phyloP scores from a whole-genome alignment of 2,329 filamentous ascomycete species.

The Trichothecium sympodiale region DNA sequence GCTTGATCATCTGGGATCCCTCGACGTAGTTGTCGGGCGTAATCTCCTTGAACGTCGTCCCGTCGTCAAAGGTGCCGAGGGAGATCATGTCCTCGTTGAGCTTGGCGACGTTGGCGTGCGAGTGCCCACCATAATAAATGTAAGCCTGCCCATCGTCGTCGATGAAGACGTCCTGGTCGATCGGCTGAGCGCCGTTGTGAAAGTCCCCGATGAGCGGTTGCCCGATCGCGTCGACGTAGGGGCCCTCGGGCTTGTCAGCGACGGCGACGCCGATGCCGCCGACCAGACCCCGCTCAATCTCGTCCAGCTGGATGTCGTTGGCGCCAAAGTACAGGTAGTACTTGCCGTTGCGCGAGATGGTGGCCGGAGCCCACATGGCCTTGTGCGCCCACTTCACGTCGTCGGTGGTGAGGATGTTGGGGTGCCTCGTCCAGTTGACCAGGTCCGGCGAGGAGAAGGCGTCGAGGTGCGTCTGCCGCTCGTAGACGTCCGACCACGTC shows the following conservation, averaged over 20 bases:
- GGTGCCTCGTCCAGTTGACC: constrained; percentile 35
- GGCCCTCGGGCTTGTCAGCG: constrained; percentile 20
- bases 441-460: constrained; percentile 38
- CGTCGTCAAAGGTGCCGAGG: constrained; percentile 27
- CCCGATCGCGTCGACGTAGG: constrained; percentile 22
- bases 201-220: constrained; percentile 23
- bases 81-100: constrained; percentile 29
- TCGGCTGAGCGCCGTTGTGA: constrained; percentile 33
- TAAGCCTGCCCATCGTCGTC: constrained; percentile 31
- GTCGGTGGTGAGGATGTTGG: constrained; percentile 24
- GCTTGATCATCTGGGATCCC: constrained; percentile 31
- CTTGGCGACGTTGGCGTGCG: constrained; percentile 27
- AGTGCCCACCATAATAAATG: constrained; percentile 28
- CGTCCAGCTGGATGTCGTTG: constrained; percentile 29
- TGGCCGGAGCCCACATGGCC: constrained; percentile 37
- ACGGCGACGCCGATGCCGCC: constrained; percentile 25
- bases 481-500: constrained; percentile 31
- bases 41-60: constrained; percentile 28
- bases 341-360: constrained; percentile 27
- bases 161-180: constrained; percentile 28
- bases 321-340: constrained; percentile 41
- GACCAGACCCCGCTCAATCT: constrained; percentile 17
- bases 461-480: constrained; percentile 36
- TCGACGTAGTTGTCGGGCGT: constrained; percentile 28
- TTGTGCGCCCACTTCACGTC: constrained; percentile 28